A percentile compares a stretch with the other conserved stretches of the same genome.
phyloP scores from a whole-genome alignment of 2,329 filamentous ascomycete species.

The Acephala macrosclerotiorum region DNA sequence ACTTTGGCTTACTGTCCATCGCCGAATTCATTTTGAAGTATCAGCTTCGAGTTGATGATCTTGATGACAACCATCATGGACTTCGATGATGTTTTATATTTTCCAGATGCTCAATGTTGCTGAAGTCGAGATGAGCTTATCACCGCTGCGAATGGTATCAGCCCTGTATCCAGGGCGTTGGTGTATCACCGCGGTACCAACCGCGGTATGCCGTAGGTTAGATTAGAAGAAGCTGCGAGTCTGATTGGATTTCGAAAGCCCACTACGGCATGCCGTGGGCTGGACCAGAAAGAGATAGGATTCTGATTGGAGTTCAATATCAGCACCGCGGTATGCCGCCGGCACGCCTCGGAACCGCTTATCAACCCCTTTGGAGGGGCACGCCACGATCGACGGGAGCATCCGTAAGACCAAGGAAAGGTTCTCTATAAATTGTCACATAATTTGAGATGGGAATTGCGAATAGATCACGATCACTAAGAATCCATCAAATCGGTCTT shows the following conservation, averaged over 20 bases:
- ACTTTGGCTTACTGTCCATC: conserved; percentile 13
- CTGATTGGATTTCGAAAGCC: conserved; percentile 9
- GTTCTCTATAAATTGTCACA: conserved; percentile 12
- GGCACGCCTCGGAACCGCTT: conserved; percentile 14
- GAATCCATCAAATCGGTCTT: background rate
- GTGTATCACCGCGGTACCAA: conserved; percentile 12
- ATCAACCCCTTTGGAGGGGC: background rate
- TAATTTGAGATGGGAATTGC: conserved; percentile 13
- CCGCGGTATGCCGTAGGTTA: conserved; percentile 25
- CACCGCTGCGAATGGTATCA: conserved; percentile 2
- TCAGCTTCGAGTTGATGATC: conserved; percentile 13
- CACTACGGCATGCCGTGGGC: conserved; percentile 13
- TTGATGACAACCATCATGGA: conserved; percentile 13
- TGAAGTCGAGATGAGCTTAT: conserved; percentile 14
- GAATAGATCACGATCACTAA: conserved; percentile 1
- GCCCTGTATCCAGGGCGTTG: background rate
- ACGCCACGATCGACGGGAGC: background rate
- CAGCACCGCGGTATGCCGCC: conserved; percentile 12
- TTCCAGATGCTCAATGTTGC: background rate
- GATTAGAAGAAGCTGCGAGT: background rate
- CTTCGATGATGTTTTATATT: conserved; percentile 19
- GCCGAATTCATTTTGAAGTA: conserved; percentile 13
- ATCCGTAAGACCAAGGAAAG: background rate
- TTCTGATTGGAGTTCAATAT: background rate
- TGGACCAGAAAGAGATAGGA: background rate